Evolutionary conservation across 2,329 filamentous ascomycete genomes (phyloP), one percentile per base, ranked within the genome.

Genomic region (Colletotrichum liriopes): DNA sequence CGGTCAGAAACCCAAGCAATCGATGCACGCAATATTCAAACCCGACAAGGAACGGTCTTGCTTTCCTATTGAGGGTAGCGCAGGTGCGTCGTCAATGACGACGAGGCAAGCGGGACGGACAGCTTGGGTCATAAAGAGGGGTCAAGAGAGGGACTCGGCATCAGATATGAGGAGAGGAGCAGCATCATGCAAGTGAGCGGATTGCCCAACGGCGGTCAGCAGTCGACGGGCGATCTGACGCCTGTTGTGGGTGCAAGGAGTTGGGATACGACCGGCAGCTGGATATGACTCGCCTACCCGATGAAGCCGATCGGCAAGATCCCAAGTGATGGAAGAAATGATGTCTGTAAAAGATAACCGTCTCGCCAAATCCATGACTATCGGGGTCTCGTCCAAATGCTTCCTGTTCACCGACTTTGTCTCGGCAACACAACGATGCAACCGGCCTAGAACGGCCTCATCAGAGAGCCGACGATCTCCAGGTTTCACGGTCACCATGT

Each of bases 21-120:
- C 18, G 58, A 71, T 63, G 68, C 65, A 43, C 51, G 52, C 55
- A 71, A 68, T 63, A 49, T 60, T 58, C 68, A 51, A 23, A 41
- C 6, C 29, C 20, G 65, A 63, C 68, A 59, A 32, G 68, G 58
- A 49, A 58, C 68, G 68, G 64, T 23, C 32, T 23, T 55, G 35
- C 49, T 67, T 52, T 26, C 68, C 65, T 67, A 67, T 59, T 58
- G 68, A 43, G 58, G 68, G 51, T 68, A 68, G 64, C 43, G 64
- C 37, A 47, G 35, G 29, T 32, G 55, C 63, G 59, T 61, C 39
- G 23, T 65, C 43, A 11, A 43, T 32, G 35, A 45, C 23, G 14
- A 23, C 55, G 49, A 71, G 67, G 62, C 54, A 62, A 70, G 61
- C 61, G 61, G 67, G 54, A 65, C 37, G 29, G 26, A 59, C 29